Base-by-base conservation (phyloP, 805 yeast species). In the Maudiozyma pseudohumilis region DNA sequence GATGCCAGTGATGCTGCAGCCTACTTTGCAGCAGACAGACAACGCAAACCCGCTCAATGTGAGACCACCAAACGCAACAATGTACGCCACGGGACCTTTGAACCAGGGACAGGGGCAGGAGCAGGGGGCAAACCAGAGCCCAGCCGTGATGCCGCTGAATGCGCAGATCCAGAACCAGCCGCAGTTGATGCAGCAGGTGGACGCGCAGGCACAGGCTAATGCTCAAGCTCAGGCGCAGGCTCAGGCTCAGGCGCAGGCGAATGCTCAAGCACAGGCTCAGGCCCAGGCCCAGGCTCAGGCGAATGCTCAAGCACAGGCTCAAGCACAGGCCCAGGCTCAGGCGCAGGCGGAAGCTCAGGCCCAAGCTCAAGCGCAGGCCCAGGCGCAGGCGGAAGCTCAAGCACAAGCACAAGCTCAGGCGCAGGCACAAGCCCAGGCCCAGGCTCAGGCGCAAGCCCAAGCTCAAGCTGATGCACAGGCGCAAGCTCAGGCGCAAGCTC, bases 151-250 rank as follows among this genome's bases (percentile, higher is more conserved):
- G 32, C 15, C 15, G 29, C 23, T 37, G 18, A 48, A 48, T 13
- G 61, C 45, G 27, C 52, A 54, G 34, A 63, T 50, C 32, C 63
- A 48, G 32, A 61, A 51, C 34, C 59, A 51, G 34, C 61, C 52
- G 5, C 38, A 35, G 29, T 27, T 23, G 12, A 10, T 28, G 8
- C 37, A 27, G 8, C 54, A 43, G 30, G 35, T 40, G 20, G 25
- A 28, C 4, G 28, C 19, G 10, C 35, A 32, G 10, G 15, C 20
- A n/a, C 32, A 21, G 16, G 19, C 27, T 4, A 30, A 26, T 12
- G 34, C 30, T 26, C 36, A 34, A n/a, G 31, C 36, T 3, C 40
- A 38, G 22, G 32, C 34, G 0, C 45, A 28, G 16, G 37, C 37
- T 15, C 32, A 27, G 10, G 32, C 26, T 2, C 32, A 34, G 15